Evolutionary conservation across 2,329 filamentous ascomycete species (phyloP).

Genomic region (Coniosporium tulheliwenetii): DNA sequence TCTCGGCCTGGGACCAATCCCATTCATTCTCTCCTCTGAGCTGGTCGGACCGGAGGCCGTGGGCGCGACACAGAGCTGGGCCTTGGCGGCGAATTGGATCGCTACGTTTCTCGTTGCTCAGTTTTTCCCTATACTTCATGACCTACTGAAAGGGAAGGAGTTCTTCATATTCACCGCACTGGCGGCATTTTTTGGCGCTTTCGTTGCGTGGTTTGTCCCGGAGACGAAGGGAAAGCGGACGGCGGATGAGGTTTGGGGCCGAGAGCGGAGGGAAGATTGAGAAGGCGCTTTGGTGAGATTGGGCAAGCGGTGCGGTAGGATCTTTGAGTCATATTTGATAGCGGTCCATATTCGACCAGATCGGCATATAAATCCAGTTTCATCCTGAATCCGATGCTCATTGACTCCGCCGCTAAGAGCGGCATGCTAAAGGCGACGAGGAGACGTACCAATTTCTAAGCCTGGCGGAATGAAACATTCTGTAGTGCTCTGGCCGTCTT

Average conservation of each 20-base stretch:
- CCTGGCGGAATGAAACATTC: too few species aligned
- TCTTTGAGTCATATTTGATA: too few species aligned
- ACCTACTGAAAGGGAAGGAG: slow-evolving; percentile 58
- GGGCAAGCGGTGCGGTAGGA: too few species aligned
- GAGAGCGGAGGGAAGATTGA: slow-evolving; percentile 22
- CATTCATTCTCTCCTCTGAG: slow-evolving; percentile 86
- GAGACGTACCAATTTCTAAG: too few species aligned
- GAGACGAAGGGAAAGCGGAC: slow-evolving; percentile 79
- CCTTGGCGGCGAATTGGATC: slow-evolving; percentile 72
- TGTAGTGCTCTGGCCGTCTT: too few species aligned
- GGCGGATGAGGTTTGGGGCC: slow-evolving; percentile 82
- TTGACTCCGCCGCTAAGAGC: too few species aligned
- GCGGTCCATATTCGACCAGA: too few species aligned
- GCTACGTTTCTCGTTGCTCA: slow-evolving; percentile 87
- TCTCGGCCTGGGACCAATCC: slow-evolving; percentile 80
- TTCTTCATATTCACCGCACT: slow-evolving; percentile 83
- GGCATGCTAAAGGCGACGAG: too few species aligned
- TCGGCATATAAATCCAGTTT: too few species aligned
- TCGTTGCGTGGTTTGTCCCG: slow-evolving; percentile 61
- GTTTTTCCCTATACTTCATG: slow-evolving; percentile 82
- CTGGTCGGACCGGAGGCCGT: slow-evolving; percentile 83
- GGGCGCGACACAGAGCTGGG: slow-evolving; percentile 80
- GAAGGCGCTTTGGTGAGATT: too few species aligned
- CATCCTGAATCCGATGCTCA: too few species aligned
- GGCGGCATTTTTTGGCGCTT: slow-evolving; percentile 51